Conservation (phyloP, 1,284 basidiomycete genomes). For the Pholiota adiposa region DNA sequence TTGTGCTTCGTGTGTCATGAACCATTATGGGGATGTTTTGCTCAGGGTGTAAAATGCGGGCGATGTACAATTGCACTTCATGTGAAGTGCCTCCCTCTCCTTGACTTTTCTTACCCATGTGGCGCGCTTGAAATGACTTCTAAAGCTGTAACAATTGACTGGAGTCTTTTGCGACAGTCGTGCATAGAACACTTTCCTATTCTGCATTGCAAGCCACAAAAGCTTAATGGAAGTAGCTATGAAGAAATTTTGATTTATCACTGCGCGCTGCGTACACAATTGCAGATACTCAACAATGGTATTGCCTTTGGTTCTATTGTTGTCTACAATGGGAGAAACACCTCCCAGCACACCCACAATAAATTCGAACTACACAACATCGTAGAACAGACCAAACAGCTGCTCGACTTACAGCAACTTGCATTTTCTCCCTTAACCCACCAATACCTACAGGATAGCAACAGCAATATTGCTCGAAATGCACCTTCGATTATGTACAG, state of each 20-base stretch:
- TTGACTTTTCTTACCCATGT: conserved; percentile 40
- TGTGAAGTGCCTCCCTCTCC: conserved; percentile 47
- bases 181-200: conserved; percentile 57
- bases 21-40: conserved; percentile 73
- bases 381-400: conserved; percentile 54
- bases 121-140: conserved; percentile 42
- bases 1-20: conserved; percentile 68
- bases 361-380: conserved; percentile 64
- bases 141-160: conserved; percentile 55
- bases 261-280: conserved; percentile 64
- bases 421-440: conserved; percentile 48
- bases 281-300: conserved; percentile 69
- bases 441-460: conserved; percentile 58
- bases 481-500: conserved; percentile 64
- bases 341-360: conserved; percentile 37
- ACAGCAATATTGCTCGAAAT: conserved; percentile 31
- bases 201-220: conserved; percentile 47
- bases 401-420: conserved; percentile 46
- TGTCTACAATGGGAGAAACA: conserved; percentile 41
- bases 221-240: conserved; percentile 51
- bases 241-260: conserved; percentile 73
- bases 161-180: conserved; percentile 51
- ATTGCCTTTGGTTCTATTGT: conserved; percentile 64
- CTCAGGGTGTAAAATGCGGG: conserved; percentile 67
- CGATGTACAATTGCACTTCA: conserved; percentile 70